Evolutionary conservation across 176 grass and related monocot species (phyloP), one percentile per base, ranked within the genome.

Genomic region (Tuctoria greenei): DNA sequence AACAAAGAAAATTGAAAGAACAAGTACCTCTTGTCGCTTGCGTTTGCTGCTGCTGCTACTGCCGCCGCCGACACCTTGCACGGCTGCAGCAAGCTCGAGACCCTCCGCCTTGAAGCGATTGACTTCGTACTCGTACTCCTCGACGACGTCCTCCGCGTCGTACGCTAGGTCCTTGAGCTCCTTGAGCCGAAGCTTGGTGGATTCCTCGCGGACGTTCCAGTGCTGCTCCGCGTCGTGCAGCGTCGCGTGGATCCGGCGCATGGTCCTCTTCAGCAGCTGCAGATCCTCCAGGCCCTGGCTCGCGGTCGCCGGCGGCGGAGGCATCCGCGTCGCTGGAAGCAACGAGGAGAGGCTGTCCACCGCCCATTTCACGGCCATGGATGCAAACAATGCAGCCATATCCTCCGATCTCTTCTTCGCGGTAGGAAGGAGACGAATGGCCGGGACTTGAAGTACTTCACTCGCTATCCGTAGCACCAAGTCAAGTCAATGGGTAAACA

Each of bases 111-210:
- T 72, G 49, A 1, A 8, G 7, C 50, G 69, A 21, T 8, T 72
- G 2, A 72, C 69, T 10, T 56, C 50, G 50, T 56, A 72, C 50
- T 72, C 69, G 69, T 72, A 72, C 50, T 56, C 50, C 18, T 72
- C 69, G 0, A 72, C 69, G 20, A 72, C 69, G 2, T 72, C 69
- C 34, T 55, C 69, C 8, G 69, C 69, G 20, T 72, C 69, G 34
- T 56, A 56, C 17, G 35, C 69, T 28, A 72, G 34, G 0, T 56
- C 69, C 49, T 23, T 56, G 69, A 72, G 69, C 69, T 72, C 69
- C 69, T 56, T 38, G 17, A 72, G 34, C 50, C 50, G 34, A 31
- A 72, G 69, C 50, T 56, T 72, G 50, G 69, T 34, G 28, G 69
- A 72, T 35, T 56, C 50, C 34, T 39, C 34, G 20, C 50, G 28